Conservation (phyloP, 169 alveolate species). For the Plasmodium inui region DNA sequence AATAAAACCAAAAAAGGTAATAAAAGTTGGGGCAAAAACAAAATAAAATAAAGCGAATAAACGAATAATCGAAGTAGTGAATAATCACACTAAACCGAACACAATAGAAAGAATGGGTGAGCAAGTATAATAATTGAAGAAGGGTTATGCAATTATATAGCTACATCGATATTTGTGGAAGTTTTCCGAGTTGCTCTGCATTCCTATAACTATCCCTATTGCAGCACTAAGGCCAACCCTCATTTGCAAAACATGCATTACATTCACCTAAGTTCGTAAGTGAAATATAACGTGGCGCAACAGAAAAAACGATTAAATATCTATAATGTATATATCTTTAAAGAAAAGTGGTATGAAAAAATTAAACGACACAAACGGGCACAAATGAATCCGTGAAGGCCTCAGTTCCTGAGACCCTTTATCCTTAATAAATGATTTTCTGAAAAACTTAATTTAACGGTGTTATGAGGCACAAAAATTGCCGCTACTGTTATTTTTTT, state of each 20-base stretch:
- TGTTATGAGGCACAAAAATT: not conserved
- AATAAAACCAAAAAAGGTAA: not conserved
- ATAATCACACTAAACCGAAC: not conserved
- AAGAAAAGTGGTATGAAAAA: not conserved
- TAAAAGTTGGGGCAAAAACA: not conserved
- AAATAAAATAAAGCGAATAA: not conserved
- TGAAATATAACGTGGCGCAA: not conserved
- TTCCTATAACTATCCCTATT: not conserved
- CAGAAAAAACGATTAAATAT: not conserved
- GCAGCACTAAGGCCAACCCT: not conserved
- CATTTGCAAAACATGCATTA: not conserved
- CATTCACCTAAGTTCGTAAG: not conserved
- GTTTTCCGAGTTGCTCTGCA: not conserved
- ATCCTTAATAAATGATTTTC: not conserved
- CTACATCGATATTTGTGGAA: not conserved
- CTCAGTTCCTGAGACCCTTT: not conserved
- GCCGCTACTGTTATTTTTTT: not conserved
- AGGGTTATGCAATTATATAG: not conserved
- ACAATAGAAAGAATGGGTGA: not conserved
- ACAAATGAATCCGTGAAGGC: not conserved
- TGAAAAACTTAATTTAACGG: not conserved
- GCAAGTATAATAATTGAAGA: not conserved
- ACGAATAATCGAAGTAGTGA: not conserved
- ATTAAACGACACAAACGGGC: not conserved
- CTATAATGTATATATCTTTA: not conserved